Evolutionary conservation across 495 filamentous ascomycete genomes (phyloP), one percentile per base, ranked within the genome.

Genomic region (Penicillium nucicola): DNA sequence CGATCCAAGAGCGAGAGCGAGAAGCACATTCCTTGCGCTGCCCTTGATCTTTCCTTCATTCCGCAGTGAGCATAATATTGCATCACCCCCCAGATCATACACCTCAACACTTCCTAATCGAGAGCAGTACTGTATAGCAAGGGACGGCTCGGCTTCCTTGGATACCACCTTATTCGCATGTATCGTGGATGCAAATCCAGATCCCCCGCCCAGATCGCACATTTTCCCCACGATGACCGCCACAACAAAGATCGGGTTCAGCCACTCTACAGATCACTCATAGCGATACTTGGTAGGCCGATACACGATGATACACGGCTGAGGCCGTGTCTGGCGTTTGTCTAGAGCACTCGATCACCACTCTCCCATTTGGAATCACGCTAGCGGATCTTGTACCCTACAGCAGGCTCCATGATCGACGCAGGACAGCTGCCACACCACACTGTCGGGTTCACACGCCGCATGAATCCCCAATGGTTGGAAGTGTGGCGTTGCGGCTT

Each of bases 361-460:
- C 19, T 33, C 4, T 32, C 14, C 22, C 32, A 15, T 37, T 28
- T 25, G 5, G n/a, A 32, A 13, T 11, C 7, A 32, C 37, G 37
- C 37, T 48, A 48, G 41, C 1, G 2, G 4, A 22, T 50, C 33
- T 30, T 18, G 19, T 31, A 23, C 49, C 32, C 14, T 18, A 54
- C 30, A 17, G 14, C 15, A 42, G 37, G 50, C 48, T 45, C 28
- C 39, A 53, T 47, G 68, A 68, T 65, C 61, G 57, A 57, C 60
- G 39, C 42, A 56, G 38, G 45, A 53, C 65, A 68, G 52, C 54
- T 60, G 49, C 48, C 53, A 61, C 53, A 55, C 69, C 69, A 56
- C 25, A 60, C 45, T 66, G 67, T 66, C 66, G 67, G 69, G 69
- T 65, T 68, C 30, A 56, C 52, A 58, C 57, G 60, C 51, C 51